A percentile compares a stretch with the other conserved stretches of the same genome.
Conservation (phyloP, 2,329 filamentous ascomycete genomes). For the Monilinia polystroma region DNA sequence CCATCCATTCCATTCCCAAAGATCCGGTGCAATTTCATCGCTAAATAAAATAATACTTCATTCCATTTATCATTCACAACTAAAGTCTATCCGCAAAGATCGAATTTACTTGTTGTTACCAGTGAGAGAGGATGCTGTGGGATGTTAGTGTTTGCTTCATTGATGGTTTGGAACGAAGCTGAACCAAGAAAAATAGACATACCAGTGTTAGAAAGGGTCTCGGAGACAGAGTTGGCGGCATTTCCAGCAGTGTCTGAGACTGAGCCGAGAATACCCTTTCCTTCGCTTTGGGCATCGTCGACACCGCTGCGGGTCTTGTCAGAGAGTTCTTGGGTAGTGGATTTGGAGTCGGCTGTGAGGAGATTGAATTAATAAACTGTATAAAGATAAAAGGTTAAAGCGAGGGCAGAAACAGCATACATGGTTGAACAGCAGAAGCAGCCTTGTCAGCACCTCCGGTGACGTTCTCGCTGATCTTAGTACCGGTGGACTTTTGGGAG, state of each 20-base stretch:
- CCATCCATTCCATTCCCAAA: not conserved
- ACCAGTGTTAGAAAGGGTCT: conserved; percentile 22
- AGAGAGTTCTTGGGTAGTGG: conserved; percentile 47
- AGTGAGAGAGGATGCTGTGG: conserved; percentile 7
- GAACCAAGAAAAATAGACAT: not conserved
- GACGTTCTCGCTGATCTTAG: conserved; percentile 44
- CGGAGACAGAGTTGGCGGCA: conserved; percentile 26
- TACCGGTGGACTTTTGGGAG: conserved; percentile 51
- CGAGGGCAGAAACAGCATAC: conserved; percentile 26
- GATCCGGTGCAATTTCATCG: not conserved
- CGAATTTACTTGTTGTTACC: conserved; percentile 18
- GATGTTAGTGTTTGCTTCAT: not conserved
- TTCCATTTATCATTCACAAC: not conserved
- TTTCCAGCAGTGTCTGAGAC: conserved; percentile 45
- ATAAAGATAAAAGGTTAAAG: conserved; percentile 2
- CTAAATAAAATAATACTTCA: not conserved
- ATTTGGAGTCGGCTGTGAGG: conserved; percentile 43
- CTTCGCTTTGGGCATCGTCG: conserved; percentile 45
- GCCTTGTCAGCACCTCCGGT: conserved; percentile 48
- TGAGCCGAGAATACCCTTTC: conserved; percentile 43
- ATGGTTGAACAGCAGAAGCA: conserved; percentile 49
- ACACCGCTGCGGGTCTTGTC: conserved; percentile 45
- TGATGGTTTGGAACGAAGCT: no score
- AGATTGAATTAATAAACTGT: not conserved
- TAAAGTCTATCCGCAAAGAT: not conserved